Percentiles rank a stretch among this genome's conserved stretches.
Conservation (phyloP, 306 rosid species). For the Citrullus amarus region DNA sequence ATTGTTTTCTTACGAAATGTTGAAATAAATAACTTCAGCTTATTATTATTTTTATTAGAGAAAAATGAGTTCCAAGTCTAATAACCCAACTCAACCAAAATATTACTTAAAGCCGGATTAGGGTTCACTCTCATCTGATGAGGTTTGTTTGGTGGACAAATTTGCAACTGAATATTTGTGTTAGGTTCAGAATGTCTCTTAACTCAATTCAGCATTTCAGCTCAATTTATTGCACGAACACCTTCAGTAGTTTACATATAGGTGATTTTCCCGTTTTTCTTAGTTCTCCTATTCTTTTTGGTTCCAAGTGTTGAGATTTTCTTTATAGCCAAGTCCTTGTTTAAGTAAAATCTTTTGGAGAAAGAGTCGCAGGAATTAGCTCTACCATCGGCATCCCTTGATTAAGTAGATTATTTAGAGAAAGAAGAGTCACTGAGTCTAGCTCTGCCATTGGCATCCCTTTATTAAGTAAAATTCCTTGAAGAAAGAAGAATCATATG, state of each 20-base stretch:
- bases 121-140: neutral
- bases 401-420: neutral
- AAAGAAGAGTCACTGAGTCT: neutral
- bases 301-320: neutral
- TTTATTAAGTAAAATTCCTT: neutral
- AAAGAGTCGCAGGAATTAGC: neutral
- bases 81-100: neutral
- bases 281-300: neutral
- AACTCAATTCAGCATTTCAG: neutral
- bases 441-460: neutral
- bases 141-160: neutral
- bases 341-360: neutral
- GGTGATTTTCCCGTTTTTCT: neutral
- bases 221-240: neutral
- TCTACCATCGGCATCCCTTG: neutral
- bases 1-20: neutral
- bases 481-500: conserved; percentile 5
- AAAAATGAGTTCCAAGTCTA: neutral
- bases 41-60: neutral
- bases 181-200: neutral
- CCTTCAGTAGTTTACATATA: neutral
- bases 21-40: neutral
- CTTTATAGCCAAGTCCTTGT: neutral
- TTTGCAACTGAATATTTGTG: neutral
- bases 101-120: neutral